These are phyloP conservation scores for Paecilomyces niveus DNA, from an alignment of 2,329 filamentous ascomycete species.

Conservation along the genomic window DNA sequence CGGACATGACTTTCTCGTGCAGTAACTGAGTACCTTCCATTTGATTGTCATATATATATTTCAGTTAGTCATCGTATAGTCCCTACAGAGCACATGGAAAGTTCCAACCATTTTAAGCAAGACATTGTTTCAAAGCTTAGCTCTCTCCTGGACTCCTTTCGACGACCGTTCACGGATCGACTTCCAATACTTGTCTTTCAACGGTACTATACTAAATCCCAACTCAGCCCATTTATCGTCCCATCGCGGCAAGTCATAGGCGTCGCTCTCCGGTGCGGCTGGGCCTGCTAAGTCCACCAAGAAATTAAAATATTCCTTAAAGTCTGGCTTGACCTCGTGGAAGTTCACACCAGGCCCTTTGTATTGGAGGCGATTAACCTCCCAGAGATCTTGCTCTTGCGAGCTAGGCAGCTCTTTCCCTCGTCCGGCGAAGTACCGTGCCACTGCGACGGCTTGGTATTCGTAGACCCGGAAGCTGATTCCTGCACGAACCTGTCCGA, in stretches of 20 bases:
- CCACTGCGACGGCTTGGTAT: constrained; percentile 23
- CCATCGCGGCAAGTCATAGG: constrained; percentile 30
- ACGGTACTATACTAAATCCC: background rate
- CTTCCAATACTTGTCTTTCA: background rate
- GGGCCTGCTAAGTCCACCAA: constrained; percentile 33
- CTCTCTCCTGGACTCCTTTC: background rate
- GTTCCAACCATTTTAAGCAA: background rate
- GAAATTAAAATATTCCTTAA: constrained; percentile 33
- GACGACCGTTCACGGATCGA: background rate
- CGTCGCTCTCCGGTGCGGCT: constrained; percentile 27
- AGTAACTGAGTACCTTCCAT: background rate
- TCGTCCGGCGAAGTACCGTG: constrained; percentile 19
- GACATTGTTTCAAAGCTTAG: constrained; percentile 6
- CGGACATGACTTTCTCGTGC: background rate
- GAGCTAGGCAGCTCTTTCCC: constrained; percentile 11
- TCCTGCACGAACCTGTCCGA: constrained; percentile 20
- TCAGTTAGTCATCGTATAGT: background rate
- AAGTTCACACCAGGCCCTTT: constrained; percentile 15
- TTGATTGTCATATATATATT: background rate
- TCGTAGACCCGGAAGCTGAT: constrained; percentile 24
- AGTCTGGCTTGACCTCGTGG: constrained; percentile 24
- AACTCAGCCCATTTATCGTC: constrained; percentile 26
- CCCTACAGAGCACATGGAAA: background rate
- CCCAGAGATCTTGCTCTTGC: constrained; percentile 19
- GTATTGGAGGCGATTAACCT: constrained; percentile 13